Conservation (phyloP, 768 basidiomycete genomes). For the Pleurotus djamor region DNA sequence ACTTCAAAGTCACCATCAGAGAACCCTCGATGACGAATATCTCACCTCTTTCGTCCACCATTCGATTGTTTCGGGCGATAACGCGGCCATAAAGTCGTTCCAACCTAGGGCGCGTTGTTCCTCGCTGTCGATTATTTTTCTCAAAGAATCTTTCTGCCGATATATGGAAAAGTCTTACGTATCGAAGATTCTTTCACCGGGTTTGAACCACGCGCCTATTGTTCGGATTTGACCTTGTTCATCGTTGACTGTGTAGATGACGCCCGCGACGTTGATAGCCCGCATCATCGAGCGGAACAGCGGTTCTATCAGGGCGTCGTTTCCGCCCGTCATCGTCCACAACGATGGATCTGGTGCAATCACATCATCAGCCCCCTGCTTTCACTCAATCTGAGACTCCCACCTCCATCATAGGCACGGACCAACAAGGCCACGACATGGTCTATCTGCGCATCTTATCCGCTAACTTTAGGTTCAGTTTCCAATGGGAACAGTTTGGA, state of each 20-base stretch:
- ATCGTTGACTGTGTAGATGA: not conserved
- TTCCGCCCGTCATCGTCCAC: not conserved
- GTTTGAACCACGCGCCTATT: not conserved
- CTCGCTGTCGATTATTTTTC: conserved; percentile 10
- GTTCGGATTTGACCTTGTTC: not conserved
- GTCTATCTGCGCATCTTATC: not conserved
- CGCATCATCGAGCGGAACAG: not conserved
- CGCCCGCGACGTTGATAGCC: not conserved
- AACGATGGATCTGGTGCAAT: not conserved
- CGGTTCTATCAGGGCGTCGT: not conserved
- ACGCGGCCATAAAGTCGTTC: conserved; percentile 19
- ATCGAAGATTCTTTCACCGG: not conserved
- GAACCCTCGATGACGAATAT: not conserved
- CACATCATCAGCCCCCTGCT: not conserved
- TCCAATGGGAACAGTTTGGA: not conserved
- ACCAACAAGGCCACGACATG: not conserved
- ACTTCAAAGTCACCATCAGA: not conserved
- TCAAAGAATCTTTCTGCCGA: not conserved
- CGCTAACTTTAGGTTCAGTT: not conserved
- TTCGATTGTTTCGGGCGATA: conserved; percentile 12
- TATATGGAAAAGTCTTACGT: not conserved
- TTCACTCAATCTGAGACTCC: not conserved
- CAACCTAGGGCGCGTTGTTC: conserved; percentile 24
- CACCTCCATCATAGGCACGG: not conserved
- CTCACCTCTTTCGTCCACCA: conserved; percentile 28